Base-by-base conservation (phyloP, 2,329 filamentous ascomycete genomes). In the Ceratocystis eucalypticola region DNA sequence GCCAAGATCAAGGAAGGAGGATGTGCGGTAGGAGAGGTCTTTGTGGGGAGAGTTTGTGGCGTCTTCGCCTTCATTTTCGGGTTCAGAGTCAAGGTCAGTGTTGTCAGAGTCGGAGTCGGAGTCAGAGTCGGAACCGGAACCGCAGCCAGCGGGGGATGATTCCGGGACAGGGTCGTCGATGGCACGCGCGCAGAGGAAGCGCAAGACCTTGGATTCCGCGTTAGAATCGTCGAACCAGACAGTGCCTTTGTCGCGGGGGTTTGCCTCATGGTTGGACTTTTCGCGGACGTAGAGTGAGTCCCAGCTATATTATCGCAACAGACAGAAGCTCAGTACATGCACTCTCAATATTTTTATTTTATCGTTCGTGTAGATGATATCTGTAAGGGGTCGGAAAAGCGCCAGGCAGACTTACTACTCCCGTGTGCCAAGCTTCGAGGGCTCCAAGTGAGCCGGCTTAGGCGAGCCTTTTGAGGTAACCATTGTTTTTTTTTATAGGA, bases 171-270 rank as follows among this genome's bases (percentile, higher is more conserved):
- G 55, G 15, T 46, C 33, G 44, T 66, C 65, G 12, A 25, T 7
- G 15, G 62, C 41, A 5, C 64, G 62, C 8, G 64, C 41, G 30
- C 64, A 84, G 73, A 96, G 82, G 74, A 88, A 91, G 8, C 78
- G 75, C 28, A 96, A 76, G 68, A 96, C 85, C 73, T 92, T 92
- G 69, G 86, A 80, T 73, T 96, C 90, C 69, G 94, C 94, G 72
- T 88, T 85, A 41, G 91, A 89, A 77, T 97, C 94, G 74, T 91
- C 88, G 81, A 99, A 99, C 94, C 94, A 99, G 71, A 94, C 86
- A 37, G 91, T 96, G 70, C 93, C 93, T 68, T 88, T 88, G 78
- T 96, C 89, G 66, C 82, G 76, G 8, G 89, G 84, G 76, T 95
- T 85, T 69, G 82, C 75, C 65, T 83, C 77, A 75, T 92, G 84